Evolutionary conservation across 495 filamentous ascomycete genomes (phyloP), one percentile per base, ranked within the genome.

Genomic region (Xylaria longipes): DNA sequence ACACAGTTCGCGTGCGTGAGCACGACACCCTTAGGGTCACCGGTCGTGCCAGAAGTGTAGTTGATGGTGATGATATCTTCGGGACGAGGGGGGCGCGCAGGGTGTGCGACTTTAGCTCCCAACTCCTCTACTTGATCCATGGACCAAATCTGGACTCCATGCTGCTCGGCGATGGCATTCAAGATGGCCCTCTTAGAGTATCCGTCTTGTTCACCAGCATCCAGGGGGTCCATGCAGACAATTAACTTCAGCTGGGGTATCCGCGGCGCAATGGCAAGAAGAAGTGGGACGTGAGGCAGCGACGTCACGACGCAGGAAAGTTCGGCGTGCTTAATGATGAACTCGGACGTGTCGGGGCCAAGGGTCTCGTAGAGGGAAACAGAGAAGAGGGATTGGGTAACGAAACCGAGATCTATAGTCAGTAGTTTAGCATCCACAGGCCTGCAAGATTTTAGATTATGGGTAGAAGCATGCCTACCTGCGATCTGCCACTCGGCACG

Each of bases 351-450:
- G 74, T 96, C 92, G 41, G 96, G 88, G 22, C 96, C 95, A 25
- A 99, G 87, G 17, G 96, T 97, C 82, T 99, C 96, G 84, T 99
- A 99, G 50, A 99, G 92, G 17, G 95, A 97, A 70, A 98, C 94
- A 33, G 92, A 92, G 81, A 86, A 98, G 43, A 98, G 87, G 25
- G 91, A 89, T 82, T 98, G 97, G 25, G 94, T 94, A 82, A 94
- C 89, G 74, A 94, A 93, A 50, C 90, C 96, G 74, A 99, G 82
- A 88, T 99, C 96, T 94, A 58, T 29, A 27, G 11, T 15, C 58
- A 15, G 20, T 14, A 45, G 12, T 70, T 78, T 70, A 78, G 72
- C 33, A 69, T 50, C 22, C 52, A 22, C 25, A 45, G 37, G 15
- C 15, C 17, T 37, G 9, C 22, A 45, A 50, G 17, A 39, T 1